Percentiles rank a stretch among this genome's conserved stretches.
These are phyloP conservation scores for Rhodotorula toruloides DNA, from an alignment of 768 basidiomycete genomes.

Conservation along the genomic window DNA sequence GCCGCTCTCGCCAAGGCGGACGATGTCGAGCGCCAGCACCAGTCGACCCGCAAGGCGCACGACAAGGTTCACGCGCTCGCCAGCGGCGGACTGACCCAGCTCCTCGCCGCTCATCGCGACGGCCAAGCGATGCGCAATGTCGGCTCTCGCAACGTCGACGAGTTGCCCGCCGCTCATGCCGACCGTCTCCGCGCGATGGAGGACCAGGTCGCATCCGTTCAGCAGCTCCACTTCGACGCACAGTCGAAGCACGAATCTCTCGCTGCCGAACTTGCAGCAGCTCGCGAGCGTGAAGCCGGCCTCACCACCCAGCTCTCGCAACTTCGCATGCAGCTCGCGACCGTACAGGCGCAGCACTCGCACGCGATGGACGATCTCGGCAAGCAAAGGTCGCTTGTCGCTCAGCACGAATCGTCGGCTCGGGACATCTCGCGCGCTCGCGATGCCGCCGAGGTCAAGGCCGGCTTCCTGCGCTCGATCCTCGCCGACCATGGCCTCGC, in stretches of 20 bases:
- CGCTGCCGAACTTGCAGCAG: slow-evolving; percentile 30
- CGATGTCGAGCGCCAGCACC: slow-evolving; percentile 36
- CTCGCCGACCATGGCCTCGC: slow-evolving; percentile 81
- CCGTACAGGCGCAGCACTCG: slow-evolving; percentile 67
- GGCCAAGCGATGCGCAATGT: background rate
- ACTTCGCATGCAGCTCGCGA: slow-evolving; percentile 73
- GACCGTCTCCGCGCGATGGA: slow-evolving; percentile 31
- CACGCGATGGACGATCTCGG: slow-evolving; percentile 64
- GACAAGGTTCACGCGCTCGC: slow-evolving; percentile 33
- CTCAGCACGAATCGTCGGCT: slow-evolving; percentile 61
- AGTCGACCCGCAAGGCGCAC: slow-evolving; percentile 31
- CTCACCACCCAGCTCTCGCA: slow-evolving; percentile 74
- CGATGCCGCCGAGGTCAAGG: slow-evolving; percentile 65
- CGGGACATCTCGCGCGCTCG: slow-evolving; percentile 62
- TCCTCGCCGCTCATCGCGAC: slow-evolving; percentile 17
- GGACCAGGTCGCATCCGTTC: slow-evolving; percentile 26
- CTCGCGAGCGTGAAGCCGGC: slow-evolving; percentile 22
- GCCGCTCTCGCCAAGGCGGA: slow-evolving; percentile 1
- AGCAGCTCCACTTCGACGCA: slow-evolving; percentile 31
- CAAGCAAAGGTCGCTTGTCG: slow-evolving; percentile 63
- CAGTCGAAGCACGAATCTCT: slow-evolving; percentile 8
- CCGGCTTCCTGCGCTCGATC: slow-evolving; percentile 74
- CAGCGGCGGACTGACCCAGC: slow-evolving; percentile 32
- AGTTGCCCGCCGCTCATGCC: background rate
- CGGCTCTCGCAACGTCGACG: background rate